Evolutionary conservation across 2,329 filamentous ascomycete species (phyloP), one percentile per base, ranked within the genome.

Genomic region (Hirsutella thompsonii): DNA sequence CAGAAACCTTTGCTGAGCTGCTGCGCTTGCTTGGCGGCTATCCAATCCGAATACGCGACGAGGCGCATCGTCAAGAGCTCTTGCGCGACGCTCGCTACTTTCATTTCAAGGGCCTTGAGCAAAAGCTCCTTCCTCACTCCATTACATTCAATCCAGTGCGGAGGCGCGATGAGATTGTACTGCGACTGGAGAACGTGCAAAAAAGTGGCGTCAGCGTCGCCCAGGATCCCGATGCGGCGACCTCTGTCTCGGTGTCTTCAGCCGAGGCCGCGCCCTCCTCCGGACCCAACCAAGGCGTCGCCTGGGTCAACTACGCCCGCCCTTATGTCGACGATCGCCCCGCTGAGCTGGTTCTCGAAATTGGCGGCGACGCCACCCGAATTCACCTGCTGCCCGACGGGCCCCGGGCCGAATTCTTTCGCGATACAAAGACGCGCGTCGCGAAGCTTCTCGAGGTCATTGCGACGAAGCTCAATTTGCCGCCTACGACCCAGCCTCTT

Each of bases 41-140:
- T 57, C 81, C 84, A 0, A 61, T 95, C 2, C 69, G 81, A 19
- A 85, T 95, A 44, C 73, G 79, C 40, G 73, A 80, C 56, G 83
- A 89, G 47, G 69, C 72, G 2, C 90, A 96, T 54, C 79, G 90
- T 16, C 70, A 76, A 19, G 76, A 83, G 43, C 70, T 96, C 3
- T 66, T 96, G 2, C 74, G 84, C 33, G 90, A 96, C 59, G 92
- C 86, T 46, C 79, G 85, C 40, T 96, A 95, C 59, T 95, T 90
- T 59, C 87, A 94, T 57, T 80, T 96, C 51, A 90, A 89, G 55
- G 88, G 87, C 0, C 65, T 95, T 0, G 90, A 96, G 62, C 90
- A 96, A 61, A 80, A 78, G 47, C 68, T 96, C 10, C 82, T 95
- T 35, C 77, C 83, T 0, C 83, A 89, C 58, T 60, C 76, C 21